Evolutionary conservation across 306 rosid genomes (phyloP).

Genomic region (Rosa multiflora): DNA sequence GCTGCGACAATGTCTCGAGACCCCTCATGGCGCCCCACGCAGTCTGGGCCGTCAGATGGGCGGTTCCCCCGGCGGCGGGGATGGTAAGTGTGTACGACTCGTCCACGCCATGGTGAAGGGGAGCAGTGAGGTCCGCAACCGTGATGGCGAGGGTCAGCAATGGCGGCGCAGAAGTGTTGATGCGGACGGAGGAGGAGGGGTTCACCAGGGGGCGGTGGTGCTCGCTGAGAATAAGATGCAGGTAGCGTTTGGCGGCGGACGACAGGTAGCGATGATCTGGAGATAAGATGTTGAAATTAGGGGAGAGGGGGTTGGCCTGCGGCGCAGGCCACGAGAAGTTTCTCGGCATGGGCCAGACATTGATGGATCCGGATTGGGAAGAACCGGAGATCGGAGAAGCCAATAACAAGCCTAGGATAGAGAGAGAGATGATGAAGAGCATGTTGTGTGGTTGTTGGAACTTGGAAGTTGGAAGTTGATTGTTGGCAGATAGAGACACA

Average conservation of each 20-base stretch:
- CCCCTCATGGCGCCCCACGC: conserved; percentile 87
- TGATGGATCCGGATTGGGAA: conserved; percentile 19
- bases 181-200: conserved; percentile 24
- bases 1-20: conserved; percentile 77
- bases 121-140: conserved; percentile 36
- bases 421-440: background rate
- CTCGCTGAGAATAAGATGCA: conserved; percentile 49
- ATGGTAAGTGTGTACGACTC: conserved; percentile 69
- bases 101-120: conserved; percentile 55
- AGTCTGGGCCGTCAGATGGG: conserved; percentile 43
- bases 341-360: conserved; percentile 80
- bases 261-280: conserved; percentile 46
- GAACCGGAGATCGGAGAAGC: conserved; percentile 12
- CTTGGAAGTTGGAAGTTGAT: background rate
- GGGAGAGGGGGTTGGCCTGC: conserved; percentile 48
- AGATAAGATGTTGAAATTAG: conserved; percentile 54
- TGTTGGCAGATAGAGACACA: background rate
- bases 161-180: conserved; percentile 39
- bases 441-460: background rate
- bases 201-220: conserved; percentile 53
- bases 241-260: conserved; percentile 56
- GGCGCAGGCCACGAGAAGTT: conserved; percentile 62
- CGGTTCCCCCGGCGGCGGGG: conserved; percentile 30
- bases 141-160: conserved; percentile 38
- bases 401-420: background rate